Percentiles rank a stretch among this genome's conserved stretches.
These are phyloP conservation scores for Zalaria sp. DNA, from an alignment of 2,329 filamentous ascomycete genomes.

Conservation along the genomic window DNA sequence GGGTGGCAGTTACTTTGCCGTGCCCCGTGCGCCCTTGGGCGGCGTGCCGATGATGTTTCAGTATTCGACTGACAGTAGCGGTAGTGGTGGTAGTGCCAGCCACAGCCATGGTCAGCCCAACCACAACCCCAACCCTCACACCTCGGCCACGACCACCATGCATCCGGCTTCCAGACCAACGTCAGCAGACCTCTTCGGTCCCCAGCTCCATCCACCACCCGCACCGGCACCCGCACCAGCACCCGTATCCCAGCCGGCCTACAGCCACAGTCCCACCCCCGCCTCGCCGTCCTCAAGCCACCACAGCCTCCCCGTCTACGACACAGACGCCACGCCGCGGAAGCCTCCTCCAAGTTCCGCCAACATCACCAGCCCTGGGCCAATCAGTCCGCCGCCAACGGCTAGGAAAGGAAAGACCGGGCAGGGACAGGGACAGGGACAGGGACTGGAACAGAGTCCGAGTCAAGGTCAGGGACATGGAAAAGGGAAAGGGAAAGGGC, in stretches of 20 bases:
- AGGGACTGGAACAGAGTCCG: neutral
- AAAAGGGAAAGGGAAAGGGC: too few relatives aligned
- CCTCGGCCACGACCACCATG: too few relatives aligned
- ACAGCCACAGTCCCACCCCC: conserved; percentile 2
- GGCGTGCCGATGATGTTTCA: conserved; percentile 12
- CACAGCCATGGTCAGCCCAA: neutral
- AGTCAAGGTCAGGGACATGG: neutral
- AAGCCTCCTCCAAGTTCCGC: conserved; percentile 7
- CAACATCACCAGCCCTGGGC: conserved; percentile 1
- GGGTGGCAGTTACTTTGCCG: too few relatives aligned
- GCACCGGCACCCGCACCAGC: too few relatives aligned
- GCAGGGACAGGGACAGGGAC: neutral
- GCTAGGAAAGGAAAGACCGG: conserved; percentile 1
- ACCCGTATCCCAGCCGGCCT: neutral
- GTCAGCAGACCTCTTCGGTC: conserved; percentile 2
- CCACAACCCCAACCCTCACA: conserved; percentile 1
- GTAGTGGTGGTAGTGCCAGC: neutral
- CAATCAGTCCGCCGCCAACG: conserved; percentile 6
- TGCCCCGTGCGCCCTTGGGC: neutral
- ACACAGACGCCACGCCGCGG: conserved; percentile 9
- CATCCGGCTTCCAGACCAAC: neutral
- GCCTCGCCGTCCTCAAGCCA: conserved; percentile 3
- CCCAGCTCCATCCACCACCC: too few relatives aligned
- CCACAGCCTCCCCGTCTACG: conserved; percentile 1
- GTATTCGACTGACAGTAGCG: conserved; percentile 10